Evolutionary conservation across 2,329 filamentous ascomycete species (phyloP).

Genomic region (Trichoderma brevicompactum): DNA sequence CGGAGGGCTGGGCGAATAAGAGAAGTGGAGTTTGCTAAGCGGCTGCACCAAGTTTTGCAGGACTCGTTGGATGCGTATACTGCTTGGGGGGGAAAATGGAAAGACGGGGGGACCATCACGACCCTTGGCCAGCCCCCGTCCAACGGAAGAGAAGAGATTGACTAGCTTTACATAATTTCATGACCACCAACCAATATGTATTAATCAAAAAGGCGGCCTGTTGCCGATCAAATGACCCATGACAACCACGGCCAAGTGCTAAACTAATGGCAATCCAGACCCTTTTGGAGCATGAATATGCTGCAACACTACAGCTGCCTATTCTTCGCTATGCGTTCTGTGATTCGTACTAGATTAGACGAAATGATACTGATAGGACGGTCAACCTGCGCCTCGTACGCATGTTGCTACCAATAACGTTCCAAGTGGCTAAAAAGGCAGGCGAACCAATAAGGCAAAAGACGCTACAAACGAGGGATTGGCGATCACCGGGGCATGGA

Average conservation of each 20-base stretch:
- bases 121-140: slow-evolving; percentile 2
- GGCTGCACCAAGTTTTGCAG: background rate
- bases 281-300: slow-evolving; percentile 13
- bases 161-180: slow-evolving; percentile 14
- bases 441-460: slow-evolving; percentile 8
- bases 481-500: background rate
- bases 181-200: background rate
- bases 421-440: background rate
- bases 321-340: background rate
- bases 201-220: background rate
- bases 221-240: slow-evolving; percentile 4
- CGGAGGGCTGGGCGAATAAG: slow-evolving; percentile 8
- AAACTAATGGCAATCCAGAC: slow-evolving; percentile 1
- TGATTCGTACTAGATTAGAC: slow-evolving; percentile 15
- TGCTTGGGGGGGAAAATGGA: background rate
- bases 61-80: background rate
- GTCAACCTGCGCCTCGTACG: slow-evolving; percentile 3
- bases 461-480: slow-evolving; percentile 3
- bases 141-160: slow-evolving; percentile 9
- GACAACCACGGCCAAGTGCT: background rate
- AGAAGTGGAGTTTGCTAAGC: background rate
- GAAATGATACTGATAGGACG: slow-evolving; percentile 8
- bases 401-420: background rate
- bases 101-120: slow-evolving; percentile 7
- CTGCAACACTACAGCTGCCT: slow-evolving; percentile 9